Base-by-base conservation (phyloP, 768 basidiomycete genomes). In the Mycena metata region DNA sequence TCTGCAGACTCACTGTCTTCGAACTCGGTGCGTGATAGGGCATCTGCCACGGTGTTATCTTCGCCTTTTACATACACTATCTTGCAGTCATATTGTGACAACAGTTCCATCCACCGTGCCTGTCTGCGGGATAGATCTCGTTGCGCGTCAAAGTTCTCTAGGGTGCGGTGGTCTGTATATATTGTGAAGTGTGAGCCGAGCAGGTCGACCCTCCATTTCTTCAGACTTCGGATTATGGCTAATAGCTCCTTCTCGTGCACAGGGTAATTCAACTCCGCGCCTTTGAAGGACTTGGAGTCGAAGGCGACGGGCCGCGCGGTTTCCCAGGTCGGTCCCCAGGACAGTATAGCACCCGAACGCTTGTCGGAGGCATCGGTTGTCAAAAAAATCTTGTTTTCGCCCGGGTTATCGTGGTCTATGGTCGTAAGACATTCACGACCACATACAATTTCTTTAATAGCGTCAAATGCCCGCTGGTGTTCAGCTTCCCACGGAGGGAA, bases 161-260 rank as follows among this genome's bases (percentile, higher is more conserved):
- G n/a, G 8, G 46, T 47, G 5, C 46, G 46, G 21, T 47, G 46
- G 46, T 47, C 46, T 9, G 46, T 47, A 23, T 21, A 47, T 17
- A n/a, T 21, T 3, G 46, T 47, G 46, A 47, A 47, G 17, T 19
- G 9, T 17, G 19, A 21, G n/a, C 46, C 46, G 7, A 47, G 17
- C 5, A 47, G 21, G n/a, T 47, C 46, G 2, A 47, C 46, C 19
- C 46, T n/a, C 46, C 46, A 47, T 11, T 23, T n/a, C 4, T 23
- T 17, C 19, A 47, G 46, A 61, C 4, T 51, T 69, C 77, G 0
- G 75, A 76, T 1, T 77, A 57, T 0, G 78, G 70, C 52, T 8
- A 54, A 15, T 2, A 54, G 35, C 58, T 80, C 78, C 62, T 77
- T 74, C 51, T 81, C 74, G 43, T 81, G 80, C 0, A 75, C 69